Evolutionary conservation across 768 basidiomycete species (phyloP), one percentile per base, ranked within the genome.

Genomic region (Polyporus arcularius): DNA sequence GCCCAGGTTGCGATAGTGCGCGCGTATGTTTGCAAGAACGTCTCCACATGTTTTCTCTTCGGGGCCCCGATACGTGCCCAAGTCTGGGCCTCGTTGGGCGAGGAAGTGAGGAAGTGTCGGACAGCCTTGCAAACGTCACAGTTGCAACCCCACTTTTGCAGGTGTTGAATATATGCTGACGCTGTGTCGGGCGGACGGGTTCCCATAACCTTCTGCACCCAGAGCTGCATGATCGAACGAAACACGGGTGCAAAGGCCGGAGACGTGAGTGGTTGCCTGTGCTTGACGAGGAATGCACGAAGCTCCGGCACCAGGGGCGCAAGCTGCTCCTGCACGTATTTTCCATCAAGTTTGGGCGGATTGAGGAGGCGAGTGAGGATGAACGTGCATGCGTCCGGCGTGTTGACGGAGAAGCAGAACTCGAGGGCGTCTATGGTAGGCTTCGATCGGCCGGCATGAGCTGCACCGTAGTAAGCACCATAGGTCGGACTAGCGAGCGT

Each of bases 11-110:
- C 65, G 6, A 48, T 14, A 11, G 40, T 26, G 1, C 47, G 40
- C 8, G 62, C 61, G 42, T 62, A 42, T 9, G 7, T 10, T 2
- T 4, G n/a, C 4, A 68, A 53, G 42, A 43, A 50, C 4, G n/a
- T 35, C 50, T 66, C 65, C 43, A 68, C 57, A 35, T 68, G 67
- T 43, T 57, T 63, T 28, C 63, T 30, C 9, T 26, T 43, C 9
- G 40, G 58, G 6, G 58, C 58, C 18, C 63, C 61, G 18, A 65
- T 65, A 8, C 58, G 47, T 0, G 28, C 2, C 39, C 58, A 43
- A 3, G 4, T 26, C 31, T 12, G 53, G 2, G 57, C 3, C 42
- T 46, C 35, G 32, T 35, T 35, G 32, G 32, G 10, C 32, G 32
- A 35, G 14, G 30, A 5, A 0, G 41, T 28, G 28, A 69, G 42